Conservation (phyloP, 768 basidiomycete genomes). For the Mycena rebaudengoi region DNA sequence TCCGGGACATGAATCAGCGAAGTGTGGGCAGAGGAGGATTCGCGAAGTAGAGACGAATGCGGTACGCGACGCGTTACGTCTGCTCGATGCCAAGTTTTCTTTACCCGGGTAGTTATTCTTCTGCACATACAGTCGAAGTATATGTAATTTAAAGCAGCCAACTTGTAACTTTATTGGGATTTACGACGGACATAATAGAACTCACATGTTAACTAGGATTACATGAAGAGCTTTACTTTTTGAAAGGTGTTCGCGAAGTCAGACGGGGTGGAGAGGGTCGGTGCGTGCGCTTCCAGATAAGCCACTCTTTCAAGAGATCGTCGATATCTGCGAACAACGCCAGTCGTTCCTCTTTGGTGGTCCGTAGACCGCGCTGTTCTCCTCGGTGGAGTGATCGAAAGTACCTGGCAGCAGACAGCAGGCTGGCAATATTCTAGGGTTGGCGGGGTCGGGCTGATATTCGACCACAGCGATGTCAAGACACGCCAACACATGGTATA, state of each 20-base stretch:
- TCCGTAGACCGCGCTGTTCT: conserved; percentile 24
- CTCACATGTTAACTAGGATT: too few species aligned
- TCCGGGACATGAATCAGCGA: conserved; percentile 68
- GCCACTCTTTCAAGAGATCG: conserved; percentile 20
- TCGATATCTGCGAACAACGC: conserved; percentile 49
- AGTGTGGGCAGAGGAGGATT: conserved; percentile 68
- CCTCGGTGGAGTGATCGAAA: conserved; percentile 55
- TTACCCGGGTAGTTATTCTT: too few species aligned
- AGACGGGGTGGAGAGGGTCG: too few species aligned
- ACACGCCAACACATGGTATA: conserved; percentile 59
- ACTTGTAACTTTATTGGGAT: too few species aligned
- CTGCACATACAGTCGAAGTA: too few species aligned
- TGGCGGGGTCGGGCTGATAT: conserved; percentile 67
- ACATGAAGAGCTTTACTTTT: too few species aligned
- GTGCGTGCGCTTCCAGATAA: conserved; percentile 7
- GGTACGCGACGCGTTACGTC: conserved; percentile 76
- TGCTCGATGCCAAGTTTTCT: conserved; percentile 72
- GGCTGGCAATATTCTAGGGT: conserved; percentile 49
- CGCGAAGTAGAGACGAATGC: conserved; percentile 77
- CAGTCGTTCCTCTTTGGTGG: conserved; percentile 42
- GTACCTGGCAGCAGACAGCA: conserved; percentile 53
- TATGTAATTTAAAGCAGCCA: too few species aligned
- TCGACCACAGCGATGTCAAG: conserved; percentile 70
- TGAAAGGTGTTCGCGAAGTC: too few species aligned
- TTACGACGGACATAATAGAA: too few species aligned